Evolutionary conservation across 2,329 filamentous ascomycete genomes (phyloP), one percentile per base, ranked within the genome.

Genomic region (Amauroascus niger): DNA sequence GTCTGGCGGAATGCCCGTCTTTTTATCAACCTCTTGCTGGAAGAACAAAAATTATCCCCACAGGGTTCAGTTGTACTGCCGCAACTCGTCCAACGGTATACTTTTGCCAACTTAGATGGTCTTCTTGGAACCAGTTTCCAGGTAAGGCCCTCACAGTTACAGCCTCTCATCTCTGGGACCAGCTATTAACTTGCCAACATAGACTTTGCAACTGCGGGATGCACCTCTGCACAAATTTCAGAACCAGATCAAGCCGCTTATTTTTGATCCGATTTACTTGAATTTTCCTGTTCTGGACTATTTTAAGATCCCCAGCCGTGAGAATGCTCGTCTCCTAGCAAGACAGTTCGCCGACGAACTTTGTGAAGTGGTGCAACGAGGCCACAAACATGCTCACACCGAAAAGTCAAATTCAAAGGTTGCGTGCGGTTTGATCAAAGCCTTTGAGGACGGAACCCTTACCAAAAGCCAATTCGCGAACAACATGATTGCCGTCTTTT

Each of bases 401-500:
- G 41, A 51, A 3, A 52, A 55, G 5, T 46, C 50, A 9, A 53
- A 18, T 0, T 55, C 57, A 24, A 57, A 61, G 35, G 59, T 60
- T 33, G 28, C n/a, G 4, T 48, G 28, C 9, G 9, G 28, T 28
- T 8, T 37, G 8, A 39, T 24, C 18, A 50, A 49, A 33, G 64
- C 63, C 2, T 55, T 60, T 28, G 56, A 56, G 24, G 54, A 61
- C 22, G 64, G 65, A 3, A 51, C 53, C 14, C 62, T 65, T 33
- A 66, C 58, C 6, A 67, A 72, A 52, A 64, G 67, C 50, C 69
- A 73, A 49, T 67, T 71, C 55, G 64, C 68, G 14, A 67, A 71
- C 47, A 73, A 74, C 40, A 55, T 70, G 18, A 70, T 69, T 32
- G 66, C 72, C 14, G 60, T 66, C 1, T 73, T 72, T 45, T 62